Evolutionary conservation across 139 green algal genomes (phyloP).

Genomic region (Closterium sp.): DNA sequence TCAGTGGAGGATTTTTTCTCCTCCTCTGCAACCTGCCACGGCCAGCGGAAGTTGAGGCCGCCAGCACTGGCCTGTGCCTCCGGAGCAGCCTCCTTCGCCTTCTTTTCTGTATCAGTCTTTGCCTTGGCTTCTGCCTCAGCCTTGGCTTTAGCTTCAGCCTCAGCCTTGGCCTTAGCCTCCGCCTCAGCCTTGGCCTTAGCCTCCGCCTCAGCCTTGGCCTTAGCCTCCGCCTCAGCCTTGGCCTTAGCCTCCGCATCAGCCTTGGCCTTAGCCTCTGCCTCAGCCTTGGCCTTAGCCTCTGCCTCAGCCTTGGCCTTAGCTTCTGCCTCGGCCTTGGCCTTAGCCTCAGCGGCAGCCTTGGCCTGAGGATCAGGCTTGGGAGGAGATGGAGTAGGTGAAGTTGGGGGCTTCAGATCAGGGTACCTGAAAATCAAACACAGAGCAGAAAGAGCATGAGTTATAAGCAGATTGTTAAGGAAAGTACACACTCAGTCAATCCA

Average conservation of each 20-base stretch:
- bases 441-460: background rate
- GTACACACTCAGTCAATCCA: background rate
- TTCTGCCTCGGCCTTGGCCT: no score
- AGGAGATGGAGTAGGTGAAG: slow-evolving; percentile 34
- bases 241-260: background rate
- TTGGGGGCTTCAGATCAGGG: slow-evolving; percentile 48
- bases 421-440: slow-evolving; percentile 24
- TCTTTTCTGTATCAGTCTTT: background rate
- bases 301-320: background rate
- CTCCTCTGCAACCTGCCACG: slow-evolving; percentile 10
- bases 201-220: background rate
- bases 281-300: background rate
- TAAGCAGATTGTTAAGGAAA: no score
- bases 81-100: background rate
- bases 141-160: background rate
- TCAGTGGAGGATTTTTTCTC: slow-evolving; percentile 43
- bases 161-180: background rate
- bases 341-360: no score
- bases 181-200: background rate
- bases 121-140: background rate
- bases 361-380: slow-evolving; percentile 12
- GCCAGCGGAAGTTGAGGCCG: slow-evolving; percentile 14
- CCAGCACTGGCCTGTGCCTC: background rate
- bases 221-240: background rate
- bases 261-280: background rate